These are phyloP conservation scores for Elsinoe necatrix DNA, from an alignment of 2,329 filamentous ascomycete species.

Conservation along the genomic window DNA sequence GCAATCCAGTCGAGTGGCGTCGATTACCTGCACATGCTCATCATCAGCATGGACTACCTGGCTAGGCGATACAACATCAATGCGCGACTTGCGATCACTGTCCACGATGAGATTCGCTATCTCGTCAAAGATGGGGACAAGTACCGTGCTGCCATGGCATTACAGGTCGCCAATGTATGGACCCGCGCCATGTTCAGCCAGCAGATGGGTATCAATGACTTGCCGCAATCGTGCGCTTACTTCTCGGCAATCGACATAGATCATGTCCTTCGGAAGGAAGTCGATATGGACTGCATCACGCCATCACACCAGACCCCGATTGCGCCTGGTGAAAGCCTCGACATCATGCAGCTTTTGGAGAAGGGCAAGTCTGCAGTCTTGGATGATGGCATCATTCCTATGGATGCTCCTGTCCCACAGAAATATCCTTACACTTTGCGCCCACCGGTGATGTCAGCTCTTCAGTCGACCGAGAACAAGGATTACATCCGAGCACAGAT, in stretches of 20 bases:
- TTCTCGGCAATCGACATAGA: constrained; percentile 96
- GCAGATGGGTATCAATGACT: constrained; percentile 89
- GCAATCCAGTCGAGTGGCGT: constrained; percentile 96
- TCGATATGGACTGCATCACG: constrained; percentile 94
- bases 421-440: constrained; percentile 61
- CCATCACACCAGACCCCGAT: constrained; percentile 75
- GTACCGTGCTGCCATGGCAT: constrained; percentile 81
- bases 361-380: constrained; percentile 63
- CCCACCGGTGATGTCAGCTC: constrained; percentile 67
- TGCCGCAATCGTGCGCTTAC: constrained; percentile 89
- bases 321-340: constrained; percentile 74
- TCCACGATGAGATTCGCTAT: constrained; percentile 96
- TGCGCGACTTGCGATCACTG: constrained; percentile 81
- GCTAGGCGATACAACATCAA: constrained; percentile 74
- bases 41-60: constrained; percentile 91
- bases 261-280: constrained; percentile 91
- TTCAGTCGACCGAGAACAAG: constrained; percentile 45
- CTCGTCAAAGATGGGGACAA: constrained; percentile 77
- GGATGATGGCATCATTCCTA: constrained; percentile 55
- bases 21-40: constrained; percentile 90
- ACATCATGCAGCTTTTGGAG: constrained; percentile 67
- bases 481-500: constrained; percentile 81
- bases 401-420: constrained; percentile 51
- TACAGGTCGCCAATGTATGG: constrained; percentile 93
- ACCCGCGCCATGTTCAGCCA: constrained; percentile 95